Evolutionary conservation across 169 alveolate genomes (phyloP), one percentile per base, ranked within the genome.

Genomic region (Babesia ovata): DNA sequence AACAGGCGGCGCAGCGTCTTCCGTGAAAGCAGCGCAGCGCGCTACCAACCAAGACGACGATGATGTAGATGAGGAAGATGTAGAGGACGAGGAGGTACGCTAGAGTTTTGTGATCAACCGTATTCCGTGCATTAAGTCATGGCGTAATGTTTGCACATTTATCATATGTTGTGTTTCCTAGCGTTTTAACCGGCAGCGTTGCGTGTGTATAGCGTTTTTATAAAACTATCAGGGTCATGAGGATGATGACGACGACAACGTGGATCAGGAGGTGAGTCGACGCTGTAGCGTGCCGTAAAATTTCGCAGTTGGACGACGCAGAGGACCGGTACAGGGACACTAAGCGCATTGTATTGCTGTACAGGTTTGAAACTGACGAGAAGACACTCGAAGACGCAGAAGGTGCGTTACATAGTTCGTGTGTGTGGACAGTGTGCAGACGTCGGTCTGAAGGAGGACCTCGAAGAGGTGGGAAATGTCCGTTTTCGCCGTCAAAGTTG

Each of bases 371-470:
- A 39, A 63, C 49, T 50, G 54, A 71, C 44, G 86, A 78, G 49
- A 36, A 54, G 44, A 65, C 36, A 79, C 70, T 81, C 19, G 84
- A 81, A n/a, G 84, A 81, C 58, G 88, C 84, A 17, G 88, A 81
- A 65, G 88, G 88, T 81, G 63, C 46, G 59, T 59, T 59, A 7
- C 33, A 29, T 19, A 22, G 52, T 21, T 24, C 45, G 11, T 17
- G 63, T 22, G 49, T 49, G 53, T 39, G 50, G 21, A 65, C 26
- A 48, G 57, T 72, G 67, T 53, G 65, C 75, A 81, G 88, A 72
- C 62, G 63, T 48, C 52, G 81, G 84, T 11, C 45, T 81, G 56
- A 72, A 81, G 63, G 88, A 81, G 56, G 65, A 66, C 33, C 48
- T 81, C 24, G 85, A 81, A 21, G 88, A 81, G 69, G 88, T 81